Conservation (phyloP, 2,329 filamentous ascomycete genomes). For the Pezicula radicicola region DNA sequence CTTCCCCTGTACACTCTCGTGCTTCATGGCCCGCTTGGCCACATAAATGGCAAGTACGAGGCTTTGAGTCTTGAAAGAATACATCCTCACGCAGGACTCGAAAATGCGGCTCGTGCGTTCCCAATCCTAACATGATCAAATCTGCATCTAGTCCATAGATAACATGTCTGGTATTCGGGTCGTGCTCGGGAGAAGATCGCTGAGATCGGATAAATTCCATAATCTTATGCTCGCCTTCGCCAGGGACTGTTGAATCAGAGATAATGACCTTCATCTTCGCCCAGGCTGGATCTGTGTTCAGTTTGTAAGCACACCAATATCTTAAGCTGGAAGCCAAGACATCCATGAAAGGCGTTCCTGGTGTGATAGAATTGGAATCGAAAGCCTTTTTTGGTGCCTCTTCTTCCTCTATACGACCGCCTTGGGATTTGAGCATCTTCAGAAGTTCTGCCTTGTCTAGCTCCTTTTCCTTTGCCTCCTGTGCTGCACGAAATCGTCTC, state of each 20-base stretch:
- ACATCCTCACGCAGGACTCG: constrained; percentile 95
- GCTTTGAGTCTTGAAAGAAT: constrained; percentile 84
- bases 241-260: constrained; percentile 94
- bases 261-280: constrained; percentile 96
- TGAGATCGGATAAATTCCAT: constrained; percentile 98
- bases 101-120: constrained; percentile 96
- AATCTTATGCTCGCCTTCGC: constrained; percentile 98
- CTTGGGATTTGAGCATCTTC: constrained; percentile 77
- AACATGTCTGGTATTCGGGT: constrained; percentile 96
- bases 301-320: constrained; percentile 97
- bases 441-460: constrained; percentile 85
- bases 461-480: constrained; percentile 92
- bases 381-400: constrained; percentile 82
- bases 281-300: constrained; percentile 96
- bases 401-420: constrained; percentile 59
- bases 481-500: constrained; percentile 88
- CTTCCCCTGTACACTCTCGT: constrained; percentile 76
- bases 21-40: constrained; percentile 91
- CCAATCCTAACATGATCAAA: constrained; percentile 96
- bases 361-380: constrained; percentile 84
- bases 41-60: constrained; percentile 81
- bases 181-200: constrained; percentile 82
- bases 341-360: constrained; percentile 98
- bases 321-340: constrained; percentile 84
- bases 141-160: constrained; percentile 98